Evolutionary conservation across 179 eudicot genomes (phyloP), one percentile per base, ranked within the genome.

Genomic region (Spinacia oleracea): DNA sequence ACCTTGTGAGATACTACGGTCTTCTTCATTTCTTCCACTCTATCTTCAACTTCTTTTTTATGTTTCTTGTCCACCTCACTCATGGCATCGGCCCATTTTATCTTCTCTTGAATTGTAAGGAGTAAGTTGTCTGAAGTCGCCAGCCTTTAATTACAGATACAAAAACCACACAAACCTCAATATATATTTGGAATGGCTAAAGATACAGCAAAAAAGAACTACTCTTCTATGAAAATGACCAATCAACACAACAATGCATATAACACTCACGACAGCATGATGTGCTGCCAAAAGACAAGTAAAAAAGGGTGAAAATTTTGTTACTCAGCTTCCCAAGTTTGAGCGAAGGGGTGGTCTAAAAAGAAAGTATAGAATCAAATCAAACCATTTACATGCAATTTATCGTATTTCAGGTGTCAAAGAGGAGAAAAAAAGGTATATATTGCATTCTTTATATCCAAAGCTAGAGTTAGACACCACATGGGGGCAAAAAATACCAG

Each of bases 41-140:
- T 90, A 29, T 93, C 99, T 75, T 90, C 94, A 50, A 88, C 86
- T 79, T 96, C 99, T 81, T 89, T 96, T 74, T 77, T 88, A 85
- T 93, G 98, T 81, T 90, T 93, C 88, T 84, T 89, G 87, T 96
- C 96, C 83, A 86, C 69, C 85, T 91, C 97, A 78, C 92, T 85
- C 99, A 93, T 93, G 77, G 84, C 78, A 85, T 93, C 98, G 50
- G 98, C 99, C 99, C 99, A 96, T 75, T 88, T 96, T 74, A 96
- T 96, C 93, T 91, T 96, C 80, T 96, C 99, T 87, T 96, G 97
- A 70, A 96, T 96, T 46, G 99, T 78, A 60, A 88, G 64, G 16
- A 96, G 90, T 45, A 96, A 88, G 81, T 89, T 78, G 82, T 96
- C 99, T 25, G 99, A 93, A 20, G 98, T 96, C 58, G 89, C 76